Evolutionary conservation across 495 filamentous ascomycete species (phyloP), one percentile per base, ranked within the genome.

Genomic region (Lasiosphaeriaceae sp.): DNA sequence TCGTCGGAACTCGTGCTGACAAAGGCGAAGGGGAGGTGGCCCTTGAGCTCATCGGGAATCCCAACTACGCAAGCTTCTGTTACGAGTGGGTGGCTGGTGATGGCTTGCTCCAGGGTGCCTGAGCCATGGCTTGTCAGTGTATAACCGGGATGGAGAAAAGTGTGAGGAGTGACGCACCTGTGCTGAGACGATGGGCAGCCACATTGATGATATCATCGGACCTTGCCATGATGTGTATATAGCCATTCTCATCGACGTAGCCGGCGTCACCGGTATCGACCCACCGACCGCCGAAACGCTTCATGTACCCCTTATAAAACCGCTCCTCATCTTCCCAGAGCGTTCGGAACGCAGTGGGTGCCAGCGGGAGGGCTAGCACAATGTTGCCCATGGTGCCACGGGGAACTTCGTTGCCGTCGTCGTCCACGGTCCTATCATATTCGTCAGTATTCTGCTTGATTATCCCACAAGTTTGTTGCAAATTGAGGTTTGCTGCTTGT

Each of bases 161-260:
- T 11, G 8, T 0, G 14, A 17, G 29, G 47, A 11, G 11, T 14
- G 3, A 35, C 29, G 54, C 75, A 88, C 88, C 92, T 2, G 92
- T 97, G 63, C 86, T 90, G 58, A 97, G 91, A 3, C 92, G 83
- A 73, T 97, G 92, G 2, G 92, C 92, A 24, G 92, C 92, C 1
- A 96, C 92, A 65, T 97, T 97, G 67, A 97, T 95, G 56, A 97
- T 87, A 70, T 97, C 92, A 76, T 97, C 86, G 3, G 84, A 83
- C 53, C 91, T 80, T 2, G 87, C 83, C 89, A 96, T 92, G 64
- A 96, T 83, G 66, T 90, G 87, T 47, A 96, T 81, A 67, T 95
- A 95, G 2, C 88, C 89, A 12, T 92, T 84, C 12, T 79, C 64
- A 69, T 96, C 92, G 54, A 96, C 80, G 71, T 91, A 83, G 1